Evolutionary conservation across 371 early-diverging fungal genomes (phyloP), one percentile per base, ranked within the genome.

Genomic region (Apophysomyces elegans): DNA sequence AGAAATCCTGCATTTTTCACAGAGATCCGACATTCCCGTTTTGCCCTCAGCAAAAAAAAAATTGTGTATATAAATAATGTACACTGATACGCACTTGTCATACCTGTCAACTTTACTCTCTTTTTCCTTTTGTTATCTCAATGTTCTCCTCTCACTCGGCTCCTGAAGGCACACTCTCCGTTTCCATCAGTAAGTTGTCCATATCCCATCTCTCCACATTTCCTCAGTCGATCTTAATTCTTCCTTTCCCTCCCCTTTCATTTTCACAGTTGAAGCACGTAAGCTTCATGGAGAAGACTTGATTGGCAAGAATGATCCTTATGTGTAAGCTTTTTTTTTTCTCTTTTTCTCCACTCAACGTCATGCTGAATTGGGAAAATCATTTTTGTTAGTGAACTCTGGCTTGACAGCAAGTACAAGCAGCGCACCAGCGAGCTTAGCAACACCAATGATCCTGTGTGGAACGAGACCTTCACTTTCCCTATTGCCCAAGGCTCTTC

Each of bases 381-480:
- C 47, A 21, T 36, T 13, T 13, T 21, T 21, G 35, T 8, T 37
- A 69, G 69, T 56, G 81, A 80, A 58, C 58, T 80, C 59, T 78
- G 76, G 74, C 35, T 80, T 0, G 75, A 80, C 59, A 68, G 71
- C 36, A 67, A 77, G 32, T 78, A 74, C 69, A 80, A 78, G 70
- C 78, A 80, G 64, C 68, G 73, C 35, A 69, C 78, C 37, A 67
- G 61, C 14, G 61, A 61, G 4, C 43, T 71, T 39, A 65, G 59
- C 50, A 66, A 67, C 58, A 68, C 69, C 26, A 78, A 77, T 59
- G 67, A 77, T 50, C 81, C 81, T 14, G 78, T 76, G 37, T 80
- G 70, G 70, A 73, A 80, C 65, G 71, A 76, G 65, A 74, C 78
- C 5, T 80, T 80, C 61, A 70, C 73, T 14, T 80, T 80, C 67